These are phyloP conservation scores for Imleria badia DNA, from an alignment of 768 basidiomycete genomes.

Conservation along the genomic window DNA sequence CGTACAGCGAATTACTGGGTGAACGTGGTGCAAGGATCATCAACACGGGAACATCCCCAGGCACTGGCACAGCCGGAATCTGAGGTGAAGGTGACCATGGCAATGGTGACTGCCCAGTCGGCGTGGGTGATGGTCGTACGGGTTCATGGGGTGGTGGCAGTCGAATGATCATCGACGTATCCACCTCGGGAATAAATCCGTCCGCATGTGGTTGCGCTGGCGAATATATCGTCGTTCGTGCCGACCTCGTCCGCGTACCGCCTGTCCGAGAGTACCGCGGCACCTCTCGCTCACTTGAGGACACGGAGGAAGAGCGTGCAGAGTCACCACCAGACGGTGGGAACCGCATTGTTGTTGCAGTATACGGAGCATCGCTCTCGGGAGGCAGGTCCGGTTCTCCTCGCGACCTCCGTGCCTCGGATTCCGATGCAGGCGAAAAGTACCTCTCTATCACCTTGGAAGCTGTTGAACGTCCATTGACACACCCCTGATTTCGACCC, in stretches of 20 bases:
- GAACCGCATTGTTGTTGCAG: slow-evolving; percentile 23
- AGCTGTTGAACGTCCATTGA: slow-evolving; percentile 28
- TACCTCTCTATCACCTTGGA: slow-evolving; percentile 34
- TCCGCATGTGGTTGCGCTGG: slow-evolving; percentile 42
- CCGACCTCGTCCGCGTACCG: slow-evolving; percentile 25
- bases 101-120: slow-evolving; percentile 18
- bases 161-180: slow-evolving; percentile 52
- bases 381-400: slow-evolving; percentile 28
- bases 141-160: slow-evolving; percentile 66
- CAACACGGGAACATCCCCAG: slow-evolving; percentile 27
- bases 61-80: slow-evolving; percentile 31
- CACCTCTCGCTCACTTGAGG: slow-evolving; percentile 15
- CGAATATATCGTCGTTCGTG: slow-evolving; percentile 42
- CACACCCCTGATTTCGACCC: slow-evolving; percentile 31
- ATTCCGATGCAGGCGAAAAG: slow-evolving; percentile 29
- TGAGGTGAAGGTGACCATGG: slow-evolving; percentile 44
- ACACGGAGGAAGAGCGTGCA: slow-evolving; percentile 11
- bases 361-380: slow-evolving; percentile 23
- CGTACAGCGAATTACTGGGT: slow-evolving; percentile 17
- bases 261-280: slow-evolving; percentile 14
- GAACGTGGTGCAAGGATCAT: slow-evolving; percentile 35
- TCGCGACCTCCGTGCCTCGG: slow-evolving; percentile 25
- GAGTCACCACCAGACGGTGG: slow-evolving; percentile 13
- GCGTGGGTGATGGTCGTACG: slow-evolving; percentile 37
- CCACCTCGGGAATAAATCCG: slow-evolving; percentile 58